Evolutionary conservation across 257 asterid genomes (phyloP).

Genomic region (Solanum okadae): DNA sequence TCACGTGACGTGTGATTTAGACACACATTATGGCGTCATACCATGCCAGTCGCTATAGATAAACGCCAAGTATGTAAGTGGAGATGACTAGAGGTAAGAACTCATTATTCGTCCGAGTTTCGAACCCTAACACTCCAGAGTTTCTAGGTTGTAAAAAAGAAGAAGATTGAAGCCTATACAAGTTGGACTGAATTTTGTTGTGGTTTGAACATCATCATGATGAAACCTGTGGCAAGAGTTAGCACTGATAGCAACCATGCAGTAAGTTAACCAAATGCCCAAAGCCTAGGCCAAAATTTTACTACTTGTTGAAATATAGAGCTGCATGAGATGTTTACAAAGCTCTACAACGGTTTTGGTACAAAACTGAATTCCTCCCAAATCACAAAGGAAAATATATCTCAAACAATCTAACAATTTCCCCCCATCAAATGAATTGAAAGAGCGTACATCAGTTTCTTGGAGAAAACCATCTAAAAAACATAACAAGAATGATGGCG

Average conservation of each 20-base stretch:
- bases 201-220: background rate
- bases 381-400: background rate
- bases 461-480: background rate
- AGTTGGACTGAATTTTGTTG: background rate
- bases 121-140: background rate
- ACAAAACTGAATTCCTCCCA: background rate
- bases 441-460: background rate
- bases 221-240: background rate
- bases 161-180: background rate
- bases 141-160: background rate
- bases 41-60: background rate
- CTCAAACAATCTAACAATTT: background rate
- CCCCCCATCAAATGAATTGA: background rate
- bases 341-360: background rate
- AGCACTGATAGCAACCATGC: too few relatives aligned
- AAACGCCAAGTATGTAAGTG: background rate
- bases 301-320: background rate
- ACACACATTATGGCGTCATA: background rate
- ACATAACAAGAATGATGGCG: background rate
- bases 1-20: background rate
- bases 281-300: background rate
- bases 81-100: background rate
- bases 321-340: background rate
- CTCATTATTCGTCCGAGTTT: background rate
- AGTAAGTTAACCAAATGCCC: too few relatives aligned